These are phyloP conservation scores for Fusarium sterilihyphosum DNA, from an alignment of 2,329 filamentous ascomycete species.

Conservation along the genomic window DNA sequence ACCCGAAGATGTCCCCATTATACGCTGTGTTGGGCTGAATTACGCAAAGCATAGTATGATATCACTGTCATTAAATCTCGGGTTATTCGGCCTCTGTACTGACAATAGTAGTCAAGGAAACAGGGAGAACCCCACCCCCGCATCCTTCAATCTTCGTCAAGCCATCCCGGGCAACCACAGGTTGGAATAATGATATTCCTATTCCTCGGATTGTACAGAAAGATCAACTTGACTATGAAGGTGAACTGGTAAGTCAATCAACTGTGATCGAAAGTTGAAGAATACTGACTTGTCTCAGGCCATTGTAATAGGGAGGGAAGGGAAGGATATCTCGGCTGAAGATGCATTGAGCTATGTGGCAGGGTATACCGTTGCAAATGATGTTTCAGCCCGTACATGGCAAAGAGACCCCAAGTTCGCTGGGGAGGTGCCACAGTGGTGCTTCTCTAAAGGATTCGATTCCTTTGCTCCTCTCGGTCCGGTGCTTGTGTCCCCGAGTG, in stretches of 20 bases:
- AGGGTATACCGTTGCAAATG: slow-evolving; percentile 18
- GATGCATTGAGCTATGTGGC: slow-evolving; percentile 13
- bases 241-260: slow-evolving; percentile 7
- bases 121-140: slow-evolving; percentile 8
- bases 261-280: too few relatives aligned
- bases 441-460: slow-evolving; percentile 23
- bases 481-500: background rate
- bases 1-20: background rate
- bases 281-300: background rate
- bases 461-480: slow-evolving; percentile 20
- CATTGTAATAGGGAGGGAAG: slow-evolving; percentile 14
- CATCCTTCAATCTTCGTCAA: slow-evolving; percentile 12
- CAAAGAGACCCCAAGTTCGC: slow-evolving; percentile 8
- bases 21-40: slow-evolving; percentile 18
- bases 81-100: background rate
- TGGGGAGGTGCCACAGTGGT: slow-evolving; percentile 10
- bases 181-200: background rate
- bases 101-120: slow-evolving; percentile 10
- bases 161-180: slow-evolving; percentile 4
- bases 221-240: slow-evolving; percentile 22
- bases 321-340: slow-evolving; percentile 1
- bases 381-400: slow-evolving; percentile 10
- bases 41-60: slow-evolving; percentile 20
- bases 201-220: slow-evolving; percentile 9
- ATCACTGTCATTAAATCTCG: background rate